phyloP scores from a whole-genome alignment of 2,329 filamentous ascomycete species.

The Aspergillaceae sp. region DNA sequence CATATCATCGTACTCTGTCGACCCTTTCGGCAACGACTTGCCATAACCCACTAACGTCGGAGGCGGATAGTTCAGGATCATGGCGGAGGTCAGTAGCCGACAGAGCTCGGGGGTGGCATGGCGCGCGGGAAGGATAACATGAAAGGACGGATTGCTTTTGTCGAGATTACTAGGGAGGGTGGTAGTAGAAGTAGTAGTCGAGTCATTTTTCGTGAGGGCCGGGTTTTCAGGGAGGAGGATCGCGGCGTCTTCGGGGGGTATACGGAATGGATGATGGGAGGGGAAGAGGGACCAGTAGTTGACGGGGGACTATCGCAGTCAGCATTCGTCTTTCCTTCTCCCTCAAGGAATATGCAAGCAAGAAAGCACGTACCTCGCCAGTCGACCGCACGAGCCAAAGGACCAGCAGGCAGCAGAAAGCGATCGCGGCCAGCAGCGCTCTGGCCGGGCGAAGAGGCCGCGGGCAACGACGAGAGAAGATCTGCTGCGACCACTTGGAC shows the following conservation, averaged over 20 bases:
- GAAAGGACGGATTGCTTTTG: constrained; percentile 39
- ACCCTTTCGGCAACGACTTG: constrained; percentile 16
- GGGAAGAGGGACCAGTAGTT: constrained; percentile 28
- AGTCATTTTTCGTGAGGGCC: constrained; percentile 15
- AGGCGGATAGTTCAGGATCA: constrained; percentile 52
- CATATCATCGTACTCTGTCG: constrained; percentile 34
- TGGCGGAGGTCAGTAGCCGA: constrained; percentile 49
- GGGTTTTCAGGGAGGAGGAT: constrained; percentile 16
- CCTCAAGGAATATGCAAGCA: constrained; percentile 1
- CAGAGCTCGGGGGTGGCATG: constrained; percentile 46
- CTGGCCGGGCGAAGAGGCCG: constrained; percentile 17
- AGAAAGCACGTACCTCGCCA: constrained; percentile 10
- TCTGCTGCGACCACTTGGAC: constrained; percentile 16
- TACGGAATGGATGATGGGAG: constrained; percentile 21
- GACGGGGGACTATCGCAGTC: constrained; percentile 10
- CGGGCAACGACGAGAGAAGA: constrained; percentile 16
- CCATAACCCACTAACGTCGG: constrained; percentile 46
- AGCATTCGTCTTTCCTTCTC: constrained; percentile 1
- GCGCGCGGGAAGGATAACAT: constrained; percentile 47
- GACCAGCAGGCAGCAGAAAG: constrained; percentile 17
- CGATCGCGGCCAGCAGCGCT: constrained; percentile 12
- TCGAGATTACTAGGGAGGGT: constrained; percentile 23
- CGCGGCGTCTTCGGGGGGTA: constrained; percentile 23
- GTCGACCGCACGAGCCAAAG: constrained; percentile 14
- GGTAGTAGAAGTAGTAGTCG: no score